Conservation (phyloP, 441 rosid species). For the Euphorbia schlechtendalii region DNA sequence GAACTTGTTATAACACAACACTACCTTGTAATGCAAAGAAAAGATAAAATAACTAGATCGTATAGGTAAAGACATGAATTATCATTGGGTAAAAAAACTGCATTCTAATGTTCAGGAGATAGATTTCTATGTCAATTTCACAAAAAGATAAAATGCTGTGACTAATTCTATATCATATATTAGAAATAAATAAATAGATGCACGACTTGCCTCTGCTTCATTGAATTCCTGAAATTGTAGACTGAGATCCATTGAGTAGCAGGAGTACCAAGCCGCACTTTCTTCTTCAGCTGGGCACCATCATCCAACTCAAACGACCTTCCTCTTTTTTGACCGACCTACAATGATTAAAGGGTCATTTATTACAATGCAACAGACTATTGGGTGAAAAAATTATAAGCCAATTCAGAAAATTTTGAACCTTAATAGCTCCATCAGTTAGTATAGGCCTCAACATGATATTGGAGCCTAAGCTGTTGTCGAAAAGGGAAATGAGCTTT, state of each 20-base stretch:
- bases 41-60: not conserved
- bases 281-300: constrained; percentile 39
- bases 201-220: constrained; percentile 61
- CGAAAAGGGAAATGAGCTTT: constrained; percentile 47
- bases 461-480: constrained; percentile 34
- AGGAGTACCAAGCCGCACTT: constrained; percentile 44
- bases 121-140: not conserved
- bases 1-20: too few species aligned
- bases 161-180: not conserved
- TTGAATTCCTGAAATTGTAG: constrained; percentile 41
- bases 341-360: constrained; percentile 13
- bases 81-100: not conserved
- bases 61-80: not conserved
- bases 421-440: constrained; percentile 52
- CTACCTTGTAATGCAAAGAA: not conserved
- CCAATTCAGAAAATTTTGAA: constrained; percentile 16
- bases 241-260: constrained; percentile 59
- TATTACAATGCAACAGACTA: not conserved
- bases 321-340: constrained; percentile 49
- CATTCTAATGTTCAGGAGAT: too few species aligned
- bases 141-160: not conserved
- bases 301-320: constrained; percentile 41
- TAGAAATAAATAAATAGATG: too few species aligned
- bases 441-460: constrained; percentile 36
- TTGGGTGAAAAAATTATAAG: not conserved